phyloP scores from a whole-genome alignment of 2,329 filamentous ascomycete species.

The Lasiodiplodia gonubiensis region DNA sequence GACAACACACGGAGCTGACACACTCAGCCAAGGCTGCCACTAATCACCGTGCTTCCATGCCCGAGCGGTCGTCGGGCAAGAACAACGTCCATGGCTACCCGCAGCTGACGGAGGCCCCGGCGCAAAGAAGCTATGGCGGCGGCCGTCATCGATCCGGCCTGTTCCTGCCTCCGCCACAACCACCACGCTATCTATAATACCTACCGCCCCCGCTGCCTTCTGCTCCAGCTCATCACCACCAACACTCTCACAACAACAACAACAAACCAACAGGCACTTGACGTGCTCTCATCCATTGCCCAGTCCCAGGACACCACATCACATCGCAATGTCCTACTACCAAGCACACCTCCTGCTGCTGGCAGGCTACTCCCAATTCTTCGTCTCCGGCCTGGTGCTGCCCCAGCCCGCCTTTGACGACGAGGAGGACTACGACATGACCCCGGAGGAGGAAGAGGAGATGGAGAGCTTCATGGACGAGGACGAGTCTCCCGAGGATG shows the following conservation, averaged over 20 bases:
- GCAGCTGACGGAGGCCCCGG: conserved; percentile 9
- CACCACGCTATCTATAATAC: conserved; percentile 27
- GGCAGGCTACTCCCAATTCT: conserved; percentile 28
- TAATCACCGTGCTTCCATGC: conserved; percentile 21
- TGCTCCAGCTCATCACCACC: background rate
- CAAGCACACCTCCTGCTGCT: conserved; percentile 28
- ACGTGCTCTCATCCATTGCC: background rate
- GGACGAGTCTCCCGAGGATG: background rate
- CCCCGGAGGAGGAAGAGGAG: background rate
- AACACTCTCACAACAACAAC: background rate
- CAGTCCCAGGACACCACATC: conserved; percentile 10
- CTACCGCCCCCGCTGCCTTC: background rate
- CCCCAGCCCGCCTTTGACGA: conserved; percentile 14
- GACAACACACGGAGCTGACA: conserved; percentile 14
- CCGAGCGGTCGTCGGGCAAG: conserved; percentile 15
- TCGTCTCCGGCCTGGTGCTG: conserved; percentile 27
- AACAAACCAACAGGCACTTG: conserved; percentile 2
- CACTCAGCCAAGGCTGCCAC: conserved; percentile 11
- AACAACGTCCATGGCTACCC: background rate
- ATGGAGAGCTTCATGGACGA: conserved; percentile 1
- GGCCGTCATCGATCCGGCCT: conserved; percentile 16
- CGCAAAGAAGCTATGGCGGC: conserved; percentile 14
- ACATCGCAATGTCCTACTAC: conserved; percentile 24
- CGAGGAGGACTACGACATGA: conserved; percentile 13
- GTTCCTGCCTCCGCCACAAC: conserved; percentile 24